Conservation (phyloP, 192 early-diverging fungal species). For the Diversispora eburnea region DNA sequence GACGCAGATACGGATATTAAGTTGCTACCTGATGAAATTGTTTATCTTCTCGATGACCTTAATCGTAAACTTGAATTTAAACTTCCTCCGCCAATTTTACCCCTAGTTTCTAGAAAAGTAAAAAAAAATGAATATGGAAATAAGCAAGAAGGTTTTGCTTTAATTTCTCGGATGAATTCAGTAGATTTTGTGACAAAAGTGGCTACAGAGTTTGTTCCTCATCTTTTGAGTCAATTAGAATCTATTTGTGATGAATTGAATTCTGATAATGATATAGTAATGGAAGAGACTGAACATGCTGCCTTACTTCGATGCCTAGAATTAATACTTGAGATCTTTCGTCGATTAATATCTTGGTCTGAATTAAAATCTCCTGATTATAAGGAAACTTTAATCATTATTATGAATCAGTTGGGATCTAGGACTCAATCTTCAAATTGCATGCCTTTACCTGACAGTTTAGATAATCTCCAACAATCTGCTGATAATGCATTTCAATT, state of each 20-base stretch:
- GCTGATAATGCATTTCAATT: conserved; percentile 37
- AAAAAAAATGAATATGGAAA: conserved; percentile 10
- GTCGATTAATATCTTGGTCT: conserved; percentile 37
- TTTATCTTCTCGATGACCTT: conserved; percentile 50
- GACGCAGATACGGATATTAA: conserved; percentile 21
- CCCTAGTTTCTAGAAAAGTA: conserved; percentile 38
- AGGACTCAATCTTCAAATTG: background rate
- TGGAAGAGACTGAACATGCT: conserved; percentile 11
- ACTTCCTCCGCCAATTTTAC: conserved; percentile 29
- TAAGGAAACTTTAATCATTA: conserved; percentile 22
- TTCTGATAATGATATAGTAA: conserved; percentile 21
- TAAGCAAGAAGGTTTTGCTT: conserved; percentile 22
- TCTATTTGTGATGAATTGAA: conserved; percentile 11
- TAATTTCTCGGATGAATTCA: conserved; percentile 38
- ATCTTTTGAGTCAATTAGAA: conserved; percentile 21
- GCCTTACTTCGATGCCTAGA: conserved; percentile 13
- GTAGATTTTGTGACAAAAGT: conserved; percentile 39
- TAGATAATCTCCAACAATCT: conserved; percentile 18
- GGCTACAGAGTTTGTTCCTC: background rate
- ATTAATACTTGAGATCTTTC: conserved; percentile 32
- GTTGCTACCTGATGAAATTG: conserved; percentile 33
- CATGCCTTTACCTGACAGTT: background rate
- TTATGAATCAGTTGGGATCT: conserved; percentile 8
- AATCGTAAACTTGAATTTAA: conserved; percentile 46
- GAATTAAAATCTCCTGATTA: conserved; percentile 36